Percentiles rank a stretch among this genome's conserved stretches.
Evolutionary conservation across 2,329 filamentous ascomycete species (phyloP).

Genomic region (Byssothecium circinans): DNA sequence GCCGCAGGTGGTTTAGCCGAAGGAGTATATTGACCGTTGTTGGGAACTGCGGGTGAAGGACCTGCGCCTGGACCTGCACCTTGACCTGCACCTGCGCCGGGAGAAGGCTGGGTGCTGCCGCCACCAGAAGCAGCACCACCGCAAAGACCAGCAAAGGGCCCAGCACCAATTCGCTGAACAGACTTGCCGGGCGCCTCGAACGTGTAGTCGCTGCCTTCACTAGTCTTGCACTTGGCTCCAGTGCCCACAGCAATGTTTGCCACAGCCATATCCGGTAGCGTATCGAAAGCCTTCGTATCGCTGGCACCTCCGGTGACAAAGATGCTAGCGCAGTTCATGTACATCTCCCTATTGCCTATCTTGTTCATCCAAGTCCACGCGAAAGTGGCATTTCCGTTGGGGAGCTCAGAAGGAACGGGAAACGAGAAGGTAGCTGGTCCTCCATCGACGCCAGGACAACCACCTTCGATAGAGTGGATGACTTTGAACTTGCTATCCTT

Average conservation of each 20-base stretch:
- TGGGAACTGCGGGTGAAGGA: neutral
- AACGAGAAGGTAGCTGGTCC: constrained; percentile 62
- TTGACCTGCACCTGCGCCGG: constrained; percentile 4
- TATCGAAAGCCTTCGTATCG: constrained; percentile 57
- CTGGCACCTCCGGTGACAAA: constrained; percentile 58
- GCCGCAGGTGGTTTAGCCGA: neutral
- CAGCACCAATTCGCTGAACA: constrained; percentile 36
- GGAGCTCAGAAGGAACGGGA: constrained; percentile 70
- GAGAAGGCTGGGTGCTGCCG: constrained; percentile 1
- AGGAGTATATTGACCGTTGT: no score
- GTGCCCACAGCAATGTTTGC: constrained; percentile 61
- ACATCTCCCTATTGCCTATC: constrained; percentile 88
- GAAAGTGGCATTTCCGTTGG: constrained; percentile 72
- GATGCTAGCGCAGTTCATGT: constrained; percentile 90
- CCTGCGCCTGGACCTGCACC: neutral
- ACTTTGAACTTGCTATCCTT: constrained; percentile 76
- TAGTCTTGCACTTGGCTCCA: constrained; percentile 54
- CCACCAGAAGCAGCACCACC: constrained; percentile 11
- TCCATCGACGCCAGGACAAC: constrained; percentile 69
- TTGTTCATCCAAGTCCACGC: constrained; percentile 94
- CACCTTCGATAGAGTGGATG: constrained; percentile 83
- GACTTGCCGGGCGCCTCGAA: constrained; percentile 69
- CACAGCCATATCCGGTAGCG: constrained; percentile 72
- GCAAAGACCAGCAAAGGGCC: constrained; percentile 30
- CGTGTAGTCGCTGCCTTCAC: constrained; percentile 46